Evolutionary conservation across 805 yeast genomes (phyloP).

Genomic region (Cyberlindnera xylosilytica): DNA sequence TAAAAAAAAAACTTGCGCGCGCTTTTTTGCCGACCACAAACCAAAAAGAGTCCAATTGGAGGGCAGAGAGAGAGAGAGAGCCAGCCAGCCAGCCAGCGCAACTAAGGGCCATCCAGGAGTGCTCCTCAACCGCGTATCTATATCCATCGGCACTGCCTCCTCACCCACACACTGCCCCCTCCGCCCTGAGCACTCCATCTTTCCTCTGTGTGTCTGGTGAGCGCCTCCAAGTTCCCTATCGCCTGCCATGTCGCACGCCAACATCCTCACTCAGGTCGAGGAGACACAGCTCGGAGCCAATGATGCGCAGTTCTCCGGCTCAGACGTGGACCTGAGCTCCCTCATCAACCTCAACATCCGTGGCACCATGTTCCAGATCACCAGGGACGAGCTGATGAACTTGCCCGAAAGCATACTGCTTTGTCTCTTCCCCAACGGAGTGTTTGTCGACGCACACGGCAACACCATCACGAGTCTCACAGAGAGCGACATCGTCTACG

Average conservation of each 20-base stretch:
- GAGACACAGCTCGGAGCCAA: constrained; percentile 39
- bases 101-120: no score
- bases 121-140: no score
- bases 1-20: no score
- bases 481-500: constrained; percentile 75
- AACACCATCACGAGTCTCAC: constrained; percentile 75
- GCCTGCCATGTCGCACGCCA: constrained; percentile 24
- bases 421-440: constrained; percentile 89
- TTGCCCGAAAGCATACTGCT: constrained; percentile 86
- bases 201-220: not conserved
- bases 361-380: constrained; percentile 68
- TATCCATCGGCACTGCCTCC: no score
- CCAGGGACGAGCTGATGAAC: constrained; percentile 86
- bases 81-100: no score
- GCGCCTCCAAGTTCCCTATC: not conserved
- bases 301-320: constrained; percentile 22
- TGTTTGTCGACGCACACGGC: constrained; percentile 73
- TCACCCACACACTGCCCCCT: no score
- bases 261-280: constrained; percentile 71
- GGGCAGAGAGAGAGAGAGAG: no score
- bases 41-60: no score
- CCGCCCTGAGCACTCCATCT: no score
- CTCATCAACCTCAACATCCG: constrained; percentile 75
- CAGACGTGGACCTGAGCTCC: constrained; percentile 46
- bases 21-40: not conserved